phyloP scores from a whole-genome alignment of 73 alveolate species.

The Paramecium caudatum region DNA sequence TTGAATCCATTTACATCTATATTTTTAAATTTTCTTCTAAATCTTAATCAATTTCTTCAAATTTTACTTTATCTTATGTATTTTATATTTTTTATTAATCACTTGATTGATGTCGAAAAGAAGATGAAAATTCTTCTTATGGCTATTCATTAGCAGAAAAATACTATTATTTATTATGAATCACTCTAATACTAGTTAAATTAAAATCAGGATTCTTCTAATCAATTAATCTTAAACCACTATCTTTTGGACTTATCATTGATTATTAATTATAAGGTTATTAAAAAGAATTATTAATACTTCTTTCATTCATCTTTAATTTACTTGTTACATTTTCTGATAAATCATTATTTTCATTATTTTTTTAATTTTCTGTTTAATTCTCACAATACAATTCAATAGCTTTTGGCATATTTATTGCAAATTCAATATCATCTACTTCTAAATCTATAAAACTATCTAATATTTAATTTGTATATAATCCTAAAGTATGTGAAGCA shows the following conservation, averaged over 20 bases:
- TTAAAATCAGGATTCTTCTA: slow-evolving; percentile 18
- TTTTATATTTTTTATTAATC: slow-evolving; percentile 17
- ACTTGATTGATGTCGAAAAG: neutral
- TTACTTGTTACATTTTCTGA: neutral
- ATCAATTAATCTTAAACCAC: slow-evolving; percentile 4
- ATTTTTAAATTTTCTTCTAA: slow-evolving; percentile 50
- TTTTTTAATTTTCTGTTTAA: neutral
- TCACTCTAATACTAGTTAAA: neutral
- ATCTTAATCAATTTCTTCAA: slow-evolving; percentile 55
- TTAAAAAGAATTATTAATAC: neutral
- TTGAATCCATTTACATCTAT: slow-evolving; percentile 31
- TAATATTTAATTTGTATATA: neutral
- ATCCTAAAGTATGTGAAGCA: neutral
- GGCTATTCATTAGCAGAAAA: neutral
- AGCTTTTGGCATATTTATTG: slow-evolving; percentile 28
- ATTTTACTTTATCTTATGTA: slow-evolving; percentile 10
- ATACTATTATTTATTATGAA: neutral
- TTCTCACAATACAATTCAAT: neutral
- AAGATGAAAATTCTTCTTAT: neutral
- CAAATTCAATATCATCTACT: slow-evolving; percentile 6
- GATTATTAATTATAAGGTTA: slow-evolving; percentile 25
- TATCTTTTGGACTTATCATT: slow-evolving; percentile 47
- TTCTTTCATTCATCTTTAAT: neutral
- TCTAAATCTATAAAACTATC: neutral
- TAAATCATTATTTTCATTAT: neutral